Evolutionary conservation across 176 grass and related monocot species (phyloP), one percentile per base, ranked within the genome.

Genomic region (Poa annua): DNA sequence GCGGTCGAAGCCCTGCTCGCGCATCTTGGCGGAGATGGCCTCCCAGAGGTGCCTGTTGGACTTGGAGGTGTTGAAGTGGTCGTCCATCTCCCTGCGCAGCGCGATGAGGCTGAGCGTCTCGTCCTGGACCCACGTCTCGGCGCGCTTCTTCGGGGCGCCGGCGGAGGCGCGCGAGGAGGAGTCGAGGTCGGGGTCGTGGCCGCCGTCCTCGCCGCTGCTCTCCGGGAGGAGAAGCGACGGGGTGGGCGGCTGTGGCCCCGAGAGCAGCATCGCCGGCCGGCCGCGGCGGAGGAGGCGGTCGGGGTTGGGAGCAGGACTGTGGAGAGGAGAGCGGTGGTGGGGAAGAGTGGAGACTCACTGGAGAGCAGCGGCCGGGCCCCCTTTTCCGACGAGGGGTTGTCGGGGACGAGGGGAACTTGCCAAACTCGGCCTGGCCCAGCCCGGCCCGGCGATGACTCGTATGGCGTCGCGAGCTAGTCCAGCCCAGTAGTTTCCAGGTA

Each of bases 21-120:
- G 86, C 96, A 99, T 94, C 91, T 89, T 95, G 49, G 87, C 44
- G 47, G 96, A 99, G 71, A 99, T 99, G 85, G 92, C 85, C 81
- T 96, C 96, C 96, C 96, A 99, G 76, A 99, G 88, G 84, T 99
- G 96, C 87, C 88, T 96, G 86, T 99, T 99, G 85, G 96, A 99
- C 82, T 99, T 99, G 68, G 96, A 96, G 74, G 93, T 96, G 74
- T 99, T 99, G 83, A 99, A 99, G 54, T 90, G 85, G 50, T 69
- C 15, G 89, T 99, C 96, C 85, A 99, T 91, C 44, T 99, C 93
- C 51, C 91, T 69, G 22, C 93, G 88, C 59, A 96, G 81, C 49
- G 86, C 83, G 80, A 99, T 94, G 69, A 99, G 92, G 81, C 93
- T 72, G 45, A 89, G 88, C 48, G 91, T 99, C 80, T 99, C 97